Evolutionary conservation across 257 asterid species (phyloP), one percentile per base, ranked within the genome.

Genomic region (Leonotis leonurus): DNA sequence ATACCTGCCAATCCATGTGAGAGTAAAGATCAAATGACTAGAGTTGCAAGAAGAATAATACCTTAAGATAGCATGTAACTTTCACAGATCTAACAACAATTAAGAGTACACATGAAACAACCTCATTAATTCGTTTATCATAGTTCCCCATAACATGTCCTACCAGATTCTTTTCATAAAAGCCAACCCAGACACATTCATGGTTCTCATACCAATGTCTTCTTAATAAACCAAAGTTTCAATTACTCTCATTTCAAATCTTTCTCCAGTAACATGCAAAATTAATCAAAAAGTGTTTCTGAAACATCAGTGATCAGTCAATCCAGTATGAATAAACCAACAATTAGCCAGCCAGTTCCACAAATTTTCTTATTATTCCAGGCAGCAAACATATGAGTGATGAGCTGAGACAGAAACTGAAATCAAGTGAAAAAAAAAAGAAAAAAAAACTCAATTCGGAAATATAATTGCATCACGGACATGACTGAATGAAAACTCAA

Each of bases 1-100:
- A 66, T 18, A 64, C 88, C 88, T 83, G 85, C 80, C 70, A 60
- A 56, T 27, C 41, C 29, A 52, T 8, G 35, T 6, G 3, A 45
- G 63, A 56, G 56, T n/a, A 49, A 41, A 41, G 35, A 8, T 54
- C 51, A 63, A 56, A 18, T 21, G 53, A 65, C 30, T 24, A 30
- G 51, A 57, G 66, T 21, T n/a, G 11, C 8, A 36, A 53, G 25
- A 49, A 43, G 35, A 52, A 65, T 29, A 55, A 20, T n/a, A 22
- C 65, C 11, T 22, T 25, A 56, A 17, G 41, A 40, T 12, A 40
- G 25, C 20, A 58, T 37, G 33, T 12, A 24, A 45, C 16, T 43
- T 70, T 57, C 46, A 8, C 27, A 56, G 60, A 64, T 59, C 57
- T 68, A 14, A 43, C 70, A 60, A 18, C 35, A 35, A 35, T 11